Conservation (phyloP, 2,329 filamentous ascomycete species). For the Orbilia javanica region DNA sequence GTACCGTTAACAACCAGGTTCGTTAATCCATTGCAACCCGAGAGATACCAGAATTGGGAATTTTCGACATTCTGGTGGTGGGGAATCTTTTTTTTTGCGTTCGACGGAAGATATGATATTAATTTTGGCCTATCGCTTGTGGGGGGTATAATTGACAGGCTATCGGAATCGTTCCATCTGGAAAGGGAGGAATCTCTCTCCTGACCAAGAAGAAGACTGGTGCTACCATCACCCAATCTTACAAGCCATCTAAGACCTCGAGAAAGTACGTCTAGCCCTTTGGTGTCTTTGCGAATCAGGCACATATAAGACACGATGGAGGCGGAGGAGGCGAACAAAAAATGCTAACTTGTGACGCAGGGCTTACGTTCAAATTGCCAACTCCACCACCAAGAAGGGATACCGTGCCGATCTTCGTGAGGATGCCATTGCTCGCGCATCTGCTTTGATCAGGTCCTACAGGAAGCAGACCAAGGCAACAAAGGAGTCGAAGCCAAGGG, state of each 20-base stretch:
- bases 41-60: constrained; percentile 7
- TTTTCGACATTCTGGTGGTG: constrained; percentile 23
- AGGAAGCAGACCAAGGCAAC: constrained; percentile 51
- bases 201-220: constrained; percentile 56
- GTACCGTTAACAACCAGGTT: constrained; percentile 53
- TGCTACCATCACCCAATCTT: constrained; percentile 35
- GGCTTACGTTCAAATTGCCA: constrained; percentile 54
- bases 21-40: constrained; percentile 31
- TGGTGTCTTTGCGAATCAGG: background rate
- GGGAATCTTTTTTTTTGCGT: constrained; percentile 3
- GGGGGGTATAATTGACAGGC: constrained; percentile 30
- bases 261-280: constrained; percentile 43
- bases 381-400: constrained; percentile 57
- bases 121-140: constrained; percentile 44
- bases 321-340: background rate
- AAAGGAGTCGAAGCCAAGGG: constrained; percentile 54
- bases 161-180: constrained; percentile 57
- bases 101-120: constrained; percentile 36
- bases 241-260: constrained; percentile 56
- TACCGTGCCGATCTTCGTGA: constrained; percentile 54
- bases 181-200: constrained; percentile 58
- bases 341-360: constrained; percentile 31
- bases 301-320: constrained; percentile 5
- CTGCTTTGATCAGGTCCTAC: constrained; percentile 55
- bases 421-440: constrained; percentile 55